phyloP scores from a whole-genome alignment of 129 eudicot genomes.

The Dittrichia graveolens region DNA sequence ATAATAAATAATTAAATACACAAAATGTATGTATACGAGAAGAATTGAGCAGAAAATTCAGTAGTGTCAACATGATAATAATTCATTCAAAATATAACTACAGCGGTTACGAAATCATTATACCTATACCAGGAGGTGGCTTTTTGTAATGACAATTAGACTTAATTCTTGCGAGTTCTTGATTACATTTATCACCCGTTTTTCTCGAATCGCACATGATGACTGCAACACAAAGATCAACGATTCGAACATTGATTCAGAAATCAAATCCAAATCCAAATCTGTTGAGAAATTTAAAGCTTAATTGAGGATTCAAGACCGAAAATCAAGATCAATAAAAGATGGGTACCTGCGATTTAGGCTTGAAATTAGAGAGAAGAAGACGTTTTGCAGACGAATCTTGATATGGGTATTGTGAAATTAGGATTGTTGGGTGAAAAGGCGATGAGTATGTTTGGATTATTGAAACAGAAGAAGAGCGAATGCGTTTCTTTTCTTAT shows the following conservation, averaged over 20 bases:
- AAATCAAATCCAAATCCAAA: slow-evolving; percentile 3
- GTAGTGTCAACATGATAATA: background rate
- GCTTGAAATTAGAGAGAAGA: slow-evolving; percentile 11
- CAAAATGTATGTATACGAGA: background rate
- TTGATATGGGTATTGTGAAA: slow-evolving; percentile 8
- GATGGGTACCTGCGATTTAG: slow-evolving; percentile 26
- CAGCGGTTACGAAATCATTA: slow-evolving; percentile 20
- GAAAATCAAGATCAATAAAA: slow-evolving; percentile 11
- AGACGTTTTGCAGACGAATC: slow-evolving; percentile 3
- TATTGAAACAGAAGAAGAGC: background rate
- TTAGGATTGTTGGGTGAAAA: slow-evolving; percentile 4
- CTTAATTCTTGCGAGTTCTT: slow-evolving; percentile 21
- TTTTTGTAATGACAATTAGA: slow-evolving; percentile 20
- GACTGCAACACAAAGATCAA: slow-evolving; percentile 24
- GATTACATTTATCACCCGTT: slow-evolving; percentile 29
- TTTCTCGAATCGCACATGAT: slow-evolving; percentile 29
- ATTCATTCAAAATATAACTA: too few relatives aligned
- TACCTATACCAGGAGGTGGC: slow-evolving; percentile 33
- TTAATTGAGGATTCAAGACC: background rate
- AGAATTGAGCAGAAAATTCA: background rate
- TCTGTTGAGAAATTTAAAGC: background rate
- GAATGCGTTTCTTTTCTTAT: slow-evolving; percentile 2
- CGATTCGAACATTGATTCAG: slow-evolving; percentile 1
- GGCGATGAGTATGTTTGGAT: background rate
- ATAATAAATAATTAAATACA: background rate